Conservation (phyloP, 441 rosid genomes). For the Melastoma candidum region DNA sequence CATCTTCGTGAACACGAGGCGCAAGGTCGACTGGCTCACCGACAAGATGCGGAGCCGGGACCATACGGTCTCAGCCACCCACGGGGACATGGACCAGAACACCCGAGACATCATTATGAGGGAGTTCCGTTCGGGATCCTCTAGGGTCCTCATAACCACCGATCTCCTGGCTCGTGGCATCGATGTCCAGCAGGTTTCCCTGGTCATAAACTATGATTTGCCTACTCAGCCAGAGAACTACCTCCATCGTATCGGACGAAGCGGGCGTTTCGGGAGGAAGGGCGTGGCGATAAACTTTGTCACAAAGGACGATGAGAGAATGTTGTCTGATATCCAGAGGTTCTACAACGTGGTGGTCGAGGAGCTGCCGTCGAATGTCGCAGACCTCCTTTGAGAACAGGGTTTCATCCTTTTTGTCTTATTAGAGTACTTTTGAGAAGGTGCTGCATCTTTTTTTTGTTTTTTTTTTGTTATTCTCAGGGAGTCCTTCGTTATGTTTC, state of each 20-base stretch:
- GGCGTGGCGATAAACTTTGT: conserved; percentile 15
- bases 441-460: no score
- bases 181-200: conserved; percentile 23
- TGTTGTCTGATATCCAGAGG: conserved; percentile 10
- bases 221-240: conserved; percentile 23
- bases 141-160: conserved; percentile 20
- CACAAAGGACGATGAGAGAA: conserved; percentile 13
- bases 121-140: conserved; percentile 22
- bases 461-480: no score
- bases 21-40: conserved; percentile 21
- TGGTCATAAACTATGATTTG: conserved; percentile 20
- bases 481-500: no score
- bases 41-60: conserved; percentile 20
- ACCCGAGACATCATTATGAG: conserved; percentile 22
- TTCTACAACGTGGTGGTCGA: conserved; percentile 10
- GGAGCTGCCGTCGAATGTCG: conserved; percentile 3
- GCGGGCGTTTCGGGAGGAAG: conserved; percentile 18
- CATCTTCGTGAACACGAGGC: conserved; percentile 21
- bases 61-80: conserved; percentile 22
- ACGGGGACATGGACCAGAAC: conserved; percentile 24
- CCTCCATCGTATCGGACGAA: conserved; percentile 20
- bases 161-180: conserved; percentile 23
- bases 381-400: no score
- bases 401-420: no score
- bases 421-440: no score